Evolutionary conservation across 1,139 yeast genomes (phyloP).

Genomic region (Keqinozyma sinolaborantium): DNA sequence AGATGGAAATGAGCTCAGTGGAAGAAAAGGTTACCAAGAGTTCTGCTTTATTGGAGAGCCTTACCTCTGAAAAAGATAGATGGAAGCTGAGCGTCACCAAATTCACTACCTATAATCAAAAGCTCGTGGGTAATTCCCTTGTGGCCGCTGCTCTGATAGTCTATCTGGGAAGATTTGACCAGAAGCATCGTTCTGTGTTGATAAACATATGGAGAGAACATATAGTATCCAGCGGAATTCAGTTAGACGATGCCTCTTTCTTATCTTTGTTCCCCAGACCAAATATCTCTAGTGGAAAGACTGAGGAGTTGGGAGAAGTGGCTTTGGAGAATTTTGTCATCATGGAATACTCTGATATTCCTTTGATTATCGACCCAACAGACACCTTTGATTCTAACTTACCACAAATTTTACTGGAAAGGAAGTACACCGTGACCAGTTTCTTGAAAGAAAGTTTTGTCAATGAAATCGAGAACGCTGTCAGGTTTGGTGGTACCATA

Average conservation of each 20-base stretch:
- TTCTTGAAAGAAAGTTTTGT: slow-evolving; percentile 69
- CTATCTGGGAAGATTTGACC: slow-evolving; percentile 63
- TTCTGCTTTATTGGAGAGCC: slow-evolving; percentile 54
- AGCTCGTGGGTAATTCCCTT: slow-evolving; percentile 62
- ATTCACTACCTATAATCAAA: slow-evolving; percentile 45
- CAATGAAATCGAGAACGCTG: slow-evolving; percentile 72
- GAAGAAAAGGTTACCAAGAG: slow-evolving; percentile 64
- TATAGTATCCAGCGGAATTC: slow-evolving; percentile 36
- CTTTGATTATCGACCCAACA: slow-evolving; percentile 75
- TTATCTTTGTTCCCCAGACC: slow-evolving; percentile 7
- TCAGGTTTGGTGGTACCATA: slow-evolving; percentile 78
- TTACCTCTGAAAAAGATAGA: slow-evolving; percentile 68
- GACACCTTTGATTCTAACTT: slow-evolving; percentile 45
- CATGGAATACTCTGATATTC: slow-evolving; percentile 36
- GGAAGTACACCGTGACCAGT: slow-evolving; percentile 55
- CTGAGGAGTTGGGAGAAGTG: slow-evolving; percentile 62
- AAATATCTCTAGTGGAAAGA: slow-evolving; percentile 5
- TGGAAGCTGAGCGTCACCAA: slow-evolving; percentile 62
- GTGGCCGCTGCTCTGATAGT: slow-evolving; percentile 59
- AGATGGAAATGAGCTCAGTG: slow-evolving; percentile 64
- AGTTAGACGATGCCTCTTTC: slow-evolving; percentile 27
- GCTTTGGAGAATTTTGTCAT: slow-evolving; percentile 64
- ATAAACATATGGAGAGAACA: slow-evolving; percentile 37
- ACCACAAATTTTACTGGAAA: slow-evolving; percentile 21
- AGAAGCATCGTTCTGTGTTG: slow-evolving; percentile 41